phyloP scores from a whole-genome alignment of 176 grass and related monocot genomes.

The Guadua angustifolia region DNA sequence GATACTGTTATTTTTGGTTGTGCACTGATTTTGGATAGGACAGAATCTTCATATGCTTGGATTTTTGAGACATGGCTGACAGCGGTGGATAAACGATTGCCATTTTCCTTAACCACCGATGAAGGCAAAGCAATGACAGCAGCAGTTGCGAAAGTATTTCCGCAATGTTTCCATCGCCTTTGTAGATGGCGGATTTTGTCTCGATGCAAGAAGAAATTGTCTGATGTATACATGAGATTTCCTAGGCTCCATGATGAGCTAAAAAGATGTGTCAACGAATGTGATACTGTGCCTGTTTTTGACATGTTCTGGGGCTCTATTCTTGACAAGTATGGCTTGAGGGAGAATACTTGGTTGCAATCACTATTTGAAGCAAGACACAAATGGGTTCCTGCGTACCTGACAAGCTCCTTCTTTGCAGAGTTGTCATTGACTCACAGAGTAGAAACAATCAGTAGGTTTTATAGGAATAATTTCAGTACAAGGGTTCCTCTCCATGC shows the following conservation, averaged over 20 bases:
- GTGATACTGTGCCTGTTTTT: slow-evolving; percentile 62
- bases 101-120: slow-evolving; percentile 83
- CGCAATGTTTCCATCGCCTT: slow-evolving; percentile 79
- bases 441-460: slow-evolving; percentile 62
- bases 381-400: slow-evolving; percentile 89
- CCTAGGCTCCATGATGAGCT: slow-evolving; percentile 74
- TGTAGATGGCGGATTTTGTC: slow-evolving; percentile 93
- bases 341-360: slow-evolving; percentile 76
- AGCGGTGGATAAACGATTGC: slow-evolving; percentile 67
- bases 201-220: slow-evolving; percentile 87
- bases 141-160: slow-evolving; percentile 77
- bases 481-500: slow-evolving; percentile 54
- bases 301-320: slow-evolving; percentile 79
- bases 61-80: slow-evolving; percentile 86
- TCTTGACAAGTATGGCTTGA: slow-evolving; percentile 76
- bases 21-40: slow-evolving; percentile 77
- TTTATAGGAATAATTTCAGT: slow-evolving; percentile 68
- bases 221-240: slow-evolving; percentile 68
- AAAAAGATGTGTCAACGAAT: slow-evolving; percentile 73
- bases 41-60: slow-evolving; percentile 74
- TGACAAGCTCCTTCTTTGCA: slow-evolving; percentile 75
- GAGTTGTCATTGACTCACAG: slow-evolving; percentile 64
- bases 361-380: slow-evolving; percentile 66
- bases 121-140: slow-evolving; percentile 67
- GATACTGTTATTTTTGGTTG: slow-evolving; percentile 84